Base-by-base conservation (phyloP, 306 rosid genomes). In the Cucurbita maxima region DNA sequence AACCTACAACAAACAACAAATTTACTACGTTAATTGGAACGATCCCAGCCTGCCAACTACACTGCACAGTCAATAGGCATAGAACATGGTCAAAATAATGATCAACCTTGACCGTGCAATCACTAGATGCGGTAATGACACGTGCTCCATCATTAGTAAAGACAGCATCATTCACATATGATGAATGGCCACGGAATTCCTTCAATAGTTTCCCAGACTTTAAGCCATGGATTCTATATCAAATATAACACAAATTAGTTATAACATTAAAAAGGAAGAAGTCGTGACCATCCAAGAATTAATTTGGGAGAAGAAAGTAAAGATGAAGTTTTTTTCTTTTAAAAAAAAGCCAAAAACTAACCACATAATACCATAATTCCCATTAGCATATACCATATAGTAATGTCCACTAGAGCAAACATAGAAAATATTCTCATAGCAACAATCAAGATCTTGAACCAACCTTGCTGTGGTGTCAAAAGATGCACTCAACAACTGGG, bases 391-490 rank as follows among this genome's bases (percentile, higher is more conserved):
- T 10, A 76, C 34, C 19, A 68, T 16, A 51, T 22, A 53, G 16
- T 72, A 14, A 51, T 52, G 11, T 55, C 61, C 64, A 72, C 38
- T 36, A n/a, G n/a, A 43, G 34, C 44, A n/a, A 54, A 72, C 62
- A 36, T 36, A 38, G 51, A 34, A 52, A 20, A 36, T 38, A 38
- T 18, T 10, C 37, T 70, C 71, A 20, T 16, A 30, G 19, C 19
- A 71, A 56, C 37, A 55, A 63, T 79, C 79, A 41, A 78, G 76
- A 56, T 45, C 7, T 15, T 69, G 69, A 30, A 69, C 45, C 57
- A 79, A 91, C 99, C 97, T 91, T 73, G 97, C 97, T 59, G 97
- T 91, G 88, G 91, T 82, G 86, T 95, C 99, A 85, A 91, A 95
- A 70, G 99, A 95, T 81, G 99, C 78, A 76, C 99, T 95, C 76